Conservation (phyloP, 257 asterid genomes). For the Gardenia jasminoides region DNA sequence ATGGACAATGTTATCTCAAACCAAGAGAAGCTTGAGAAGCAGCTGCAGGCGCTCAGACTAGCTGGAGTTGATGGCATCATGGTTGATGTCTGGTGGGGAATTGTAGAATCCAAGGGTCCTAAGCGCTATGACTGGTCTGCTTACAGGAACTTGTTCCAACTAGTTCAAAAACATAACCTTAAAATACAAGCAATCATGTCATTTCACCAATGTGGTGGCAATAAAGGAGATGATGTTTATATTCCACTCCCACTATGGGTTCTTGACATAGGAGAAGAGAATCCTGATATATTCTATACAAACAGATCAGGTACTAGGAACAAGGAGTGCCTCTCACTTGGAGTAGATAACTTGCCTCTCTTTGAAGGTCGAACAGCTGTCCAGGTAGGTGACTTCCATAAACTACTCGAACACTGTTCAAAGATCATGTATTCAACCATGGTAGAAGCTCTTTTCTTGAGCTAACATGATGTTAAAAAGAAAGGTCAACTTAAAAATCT, state of each 20-base stretch:
- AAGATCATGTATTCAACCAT: background rate
- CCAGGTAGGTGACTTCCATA: slow-evolving; percentile 37
- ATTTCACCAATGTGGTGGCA: slow-evolving; percentile 91
- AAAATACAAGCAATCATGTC: slow-evolving; percentile 81
- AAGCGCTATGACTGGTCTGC: slow-evolving; percentile 68
- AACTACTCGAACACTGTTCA: background rate
- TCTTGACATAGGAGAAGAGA: slow-evolving; percentile 37
- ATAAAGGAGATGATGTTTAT: slow-evolving; percentile 63
- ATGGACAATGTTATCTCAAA: slow-evolving; percentile 48
- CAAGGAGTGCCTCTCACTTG: slow-evolving; percentile 65
- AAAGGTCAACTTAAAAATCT: background rate
- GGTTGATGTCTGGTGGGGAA: slow-evolving; percentile 98
- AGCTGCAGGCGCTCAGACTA: slow-evolving; percentile 46
- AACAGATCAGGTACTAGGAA: slow-evolving; percentile 49
- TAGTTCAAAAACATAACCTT: slow-evolving; percentile 51
- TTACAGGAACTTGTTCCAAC: slow-evolving; percentile 52
- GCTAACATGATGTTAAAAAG: background rate
- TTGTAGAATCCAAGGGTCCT: slow-evolving; percentile 59
- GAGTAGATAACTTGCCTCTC: slow-evolving; percentile 63
- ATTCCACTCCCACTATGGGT: slow-evolving; percentile 76
- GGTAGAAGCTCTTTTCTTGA: background rate
- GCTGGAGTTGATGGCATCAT: slow-evolving; percentile 80
- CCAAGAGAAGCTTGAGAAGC: slow-evolving; percentile 50
- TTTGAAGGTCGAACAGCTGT: slow-evolving; percentile 69
- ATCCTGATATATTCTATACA: slow-evolving; percentile 69